phyloP scores from a whole-genome alignment of 2,329 filamentous ascomycete genomes.

The Capronia americana region DNA sequence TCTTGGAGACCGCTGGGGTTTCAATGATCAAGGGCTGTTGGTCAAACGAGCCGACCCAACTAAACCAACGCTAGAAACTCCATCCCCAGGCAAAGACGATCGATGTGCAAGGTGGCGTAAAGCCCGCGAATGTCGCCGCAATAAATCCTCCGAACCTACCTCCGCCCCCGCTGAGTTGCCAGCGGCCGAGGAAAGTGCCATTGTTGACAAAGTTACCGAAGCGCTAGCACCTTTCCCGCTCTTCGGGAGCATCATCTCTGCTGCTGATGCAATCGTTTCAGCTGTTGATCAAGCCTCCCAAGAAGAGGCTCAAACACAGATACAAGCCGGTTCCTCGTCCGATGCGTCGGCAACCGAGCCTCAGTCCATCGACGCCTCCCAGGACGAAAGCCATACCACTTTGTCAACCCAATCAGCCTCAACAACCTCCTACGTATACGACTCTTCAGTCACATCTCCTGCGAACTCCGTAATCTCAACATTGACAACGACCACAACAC shows the following conservation, averaged over 20 bases:
- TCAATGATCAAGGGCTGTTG: constrained; percentile 30
- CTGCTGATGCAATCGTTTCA: constrained; percentile 26
- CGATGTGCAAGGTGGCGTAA: constrained; percentile 17
- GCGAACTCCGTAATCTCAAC: constrained; percentile 57
- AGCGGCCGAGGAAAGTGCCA: constrained; percentile 18
- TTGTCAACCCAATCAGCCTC: constrained; percentile 17
- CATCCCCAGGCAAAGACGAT: constrained; percentile 3
- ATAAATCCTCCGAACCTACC: constrained; percentile 2
- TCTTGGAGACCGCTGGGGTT: constrained; percentile 49
- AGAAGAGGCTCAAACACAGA: constrained; percentile 7
- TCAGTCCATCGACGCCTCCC: neutral
- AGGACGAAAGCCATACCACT: neutral
- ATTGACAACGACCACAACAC: constrained; percentile 63
- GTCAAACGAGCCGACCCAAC: constrained; percentile 21
- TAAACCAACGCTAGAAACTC: neutral
- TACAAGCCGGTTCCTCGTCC: neutral
- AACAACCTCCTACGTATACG: constrained; percentile 12
- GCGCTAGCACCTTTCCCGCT: constrained; percentile 26
- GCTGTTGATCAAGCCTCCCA: constrained; percentile 25
- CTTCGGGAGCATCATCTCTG: constrained; percentile 28
- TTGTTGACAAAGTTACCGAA: constrained; percentile 25
- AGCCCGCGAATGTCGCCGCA: constrained; percentile 23
- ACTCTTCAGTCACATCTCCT: neutral
- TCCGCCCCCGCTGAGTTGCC: neutral
- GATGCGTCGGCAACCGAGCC: neutral